Evolutionary conservation across 2,329 filamentous ascomycete species (phyloP).

Genomic region (Beauveria brongniartii): DNA sequence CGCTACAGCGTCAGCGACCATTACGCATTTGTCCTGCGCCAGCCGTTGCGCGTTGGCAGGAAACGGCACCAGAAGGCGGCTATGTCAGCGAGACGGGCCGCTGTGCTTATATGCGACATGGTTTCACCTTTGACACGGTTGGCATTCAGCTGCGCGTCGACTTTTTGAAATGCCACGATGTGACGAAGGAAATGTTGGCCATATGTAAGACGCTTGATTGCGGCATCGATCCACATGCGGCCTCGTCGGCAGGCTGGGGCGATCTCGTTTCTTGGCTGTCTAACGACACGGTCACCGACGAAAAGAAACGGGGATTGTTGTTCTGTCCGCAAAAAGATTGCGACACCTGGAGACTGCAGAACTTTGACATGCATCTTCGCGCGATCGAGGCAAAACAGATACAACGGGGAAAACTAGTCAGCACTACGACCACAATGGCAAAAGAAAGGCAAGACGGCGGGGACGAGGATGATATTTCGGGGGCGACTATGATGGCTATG

Average conservation of each 20-base stretch:
- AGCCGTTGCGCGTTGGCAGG: not conserved
- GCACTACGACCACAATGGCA: not conserved
- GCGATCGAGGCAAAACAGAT: not conserved
- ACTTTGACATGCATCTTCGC: not conserved
- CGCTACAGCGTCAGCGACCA: not conserved
- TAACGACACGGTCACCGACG: accelerated
- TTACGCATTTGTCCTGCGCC: not conserved
- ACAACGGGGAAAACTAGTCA: not conserved
- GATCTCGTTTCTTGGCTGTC: not conserved
- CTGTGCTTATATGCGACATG: not conserved
- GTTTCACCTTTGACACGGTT: not conserved
- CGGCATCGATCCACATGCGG: not conserved
- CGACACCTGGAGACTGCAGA: not conserved
- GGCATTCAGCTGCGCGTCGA: not conserved
- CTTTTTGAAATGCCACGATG: not conserved
- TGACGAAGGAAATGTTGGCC: not conserved
- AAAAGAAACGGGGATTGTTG: not conserved
- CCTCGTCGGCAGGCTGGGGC: not conserved
- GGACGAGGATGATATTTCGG: not conserved
- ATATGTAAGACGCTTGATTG: not conserved
- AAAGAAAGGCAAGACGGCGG: not conserved
- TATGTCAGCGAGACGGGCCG: not conserved
- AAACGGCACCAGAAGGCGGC: not conserved
- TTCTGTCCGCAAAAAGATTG: not conserved
- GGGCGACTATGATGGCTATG: not conserved